Percentiles rank a stretch among this genome's conserved stretches.
Evolutionary conservation across 805 yeast species (phyloP).

Genomic region (Candida boleticola): DNA sequence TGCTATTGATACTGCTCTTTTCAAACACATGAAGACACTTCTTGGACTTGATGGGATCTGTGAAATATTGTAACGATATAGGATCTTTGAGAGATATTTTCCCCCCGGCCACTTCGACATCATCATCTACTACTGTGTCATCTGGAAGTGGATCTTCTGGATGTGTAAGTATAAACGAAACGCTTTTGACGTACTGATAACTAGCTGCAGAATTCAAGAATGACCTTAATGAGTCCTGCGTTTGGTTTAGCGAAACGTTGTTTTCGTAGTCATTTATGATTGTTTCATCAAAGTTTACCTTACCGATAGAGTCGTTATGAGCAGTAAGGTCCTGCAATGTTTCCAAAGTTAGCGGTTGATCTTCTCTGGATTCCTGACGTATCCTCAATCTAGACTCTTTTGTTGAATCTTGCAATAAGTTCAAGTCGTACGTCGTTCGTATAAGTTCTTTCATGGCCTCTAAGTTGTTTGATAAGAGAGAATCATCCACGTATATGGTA

Average conservation of each 20-base stretch:
- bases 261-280: conserved; percentile 9
- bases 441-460: conserved; percentile 15
- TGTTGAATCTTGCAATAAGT: conserved; percentile 11
- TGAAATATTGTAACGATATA: conserved; percentile 51
- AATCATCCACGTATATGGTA: conserved; percentile 8
- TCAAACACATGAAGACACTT: conserved; percentile 67
- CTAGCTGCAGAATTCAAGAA: conserved; percentile 8
- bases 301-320: conserved; percentile 6
- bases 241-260: conserved; percentile 4
- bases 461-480: conserved; percentile 6
- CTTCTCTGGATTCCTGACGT: conserved; percentile 18
- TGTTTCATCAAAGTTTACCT: conserved; percentile 17
- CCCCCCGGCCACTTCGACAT: conserved; percentile 68
- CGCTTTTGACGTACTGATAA: conserved; percentile 35
- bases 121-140: conserved; percentile 45
- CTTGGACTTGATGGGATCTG: conserved; percentile 52
- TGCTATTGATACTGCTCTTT: conserved; percentile 37
- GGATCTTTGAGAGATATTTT: conserved; percentile 68
- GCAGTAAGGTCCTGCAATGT: conserved; percentile 18
- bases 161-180: conserved; percentile 48
- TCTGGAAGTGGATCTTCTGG: conserved; percentile 66
- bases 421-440: conserved; percentile 10
- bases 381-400: conserved; percentile 17
- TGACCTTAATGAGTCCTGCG: conserved; percentile 7
- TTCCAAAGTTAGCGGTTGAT: conserved; percentile 19